Evolutionary conservation across 352 stramenopile genomes (phyloP).

Genomic region (Phytophthora vignae): DNA sequence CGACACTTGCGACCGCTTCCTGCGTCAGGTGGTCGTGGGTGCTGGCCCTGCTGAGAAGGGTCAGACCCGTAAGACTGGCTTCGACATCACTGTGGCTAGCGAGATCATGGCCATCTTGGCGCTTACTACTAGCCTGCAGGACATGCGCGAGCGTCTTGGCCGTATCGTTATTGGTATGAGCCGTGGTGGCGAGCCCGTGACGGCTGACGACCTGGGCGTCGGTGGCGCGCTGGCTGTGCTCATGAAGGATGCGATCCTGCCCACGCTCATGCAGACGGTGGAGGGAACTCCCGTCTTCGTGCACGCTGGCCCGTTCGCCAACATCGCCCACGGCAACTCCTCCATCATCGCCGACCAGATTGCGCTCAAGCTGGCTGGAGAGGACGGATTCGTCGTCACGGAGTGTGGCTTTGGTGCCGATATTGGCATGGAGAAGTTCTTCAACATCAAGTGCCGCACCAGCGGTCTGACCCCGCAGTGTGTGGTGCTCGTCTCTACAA

Average conservation of each 20-base stretch:
- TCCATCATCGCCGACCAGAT: slow-evolving; percentile 98
- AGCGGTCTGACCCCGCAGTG: slow-evolving; percentile 96
- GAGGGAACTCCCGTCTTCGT: slow-evolving; percentile 97
- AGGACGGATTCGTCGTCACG: slow-evolving; percentile 97
- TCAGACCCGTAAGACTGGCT: slow-evolving; percentile 72
- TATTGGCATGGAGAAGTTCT: slow-evolving; percentile 98
- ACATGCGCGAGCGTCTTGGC: slow-evolving; percentile 95
- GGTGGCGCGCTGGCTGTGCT: slow-evolving; percentile 96
- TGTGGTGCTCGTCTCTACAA: slow-evolving; percentile 98
- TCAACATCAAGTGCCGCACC: slow-evolving; percentile 99
- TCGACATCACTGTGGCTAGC: slow-evolving; percentile 94
- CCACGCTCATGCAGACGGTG: slow-evolving; percentile 98
- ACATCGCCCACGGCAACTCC: slow-evolving; percentile 98
- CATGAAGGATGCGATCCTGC: slow-evolving; percentile 98
- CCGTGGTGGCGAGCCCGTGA: slow-evolving; percentile 89
- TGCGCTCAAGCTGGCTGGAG: slow-evolving; percentile 93
- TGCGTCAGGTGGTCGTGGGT: slow-evolving; percentile 93
- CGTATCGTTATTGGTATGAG: slow-evolving; percentile 95
- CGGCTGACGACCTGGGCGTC: slow-evolving; percentile 97
- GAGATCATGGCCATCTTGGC: slow-evolving; percentile 99
- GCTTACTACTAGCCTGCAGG: slow-evolving; percentile 93
- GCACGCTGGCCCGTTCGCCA: slow-evolving; percentile 98
- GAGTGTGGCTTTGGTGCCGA: slow-evolving; percentile 98
- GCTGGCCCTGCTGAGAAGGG: slow-evolving; percentile 92
- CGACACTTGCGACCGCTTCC: slow-evolving; percentile 97